These are phyloP conservation scores for Fusarium beomiforme DNA, from an alignment of 2,329 filamentous ascomycete genomes.

Conservation along the genomic window DNA sequence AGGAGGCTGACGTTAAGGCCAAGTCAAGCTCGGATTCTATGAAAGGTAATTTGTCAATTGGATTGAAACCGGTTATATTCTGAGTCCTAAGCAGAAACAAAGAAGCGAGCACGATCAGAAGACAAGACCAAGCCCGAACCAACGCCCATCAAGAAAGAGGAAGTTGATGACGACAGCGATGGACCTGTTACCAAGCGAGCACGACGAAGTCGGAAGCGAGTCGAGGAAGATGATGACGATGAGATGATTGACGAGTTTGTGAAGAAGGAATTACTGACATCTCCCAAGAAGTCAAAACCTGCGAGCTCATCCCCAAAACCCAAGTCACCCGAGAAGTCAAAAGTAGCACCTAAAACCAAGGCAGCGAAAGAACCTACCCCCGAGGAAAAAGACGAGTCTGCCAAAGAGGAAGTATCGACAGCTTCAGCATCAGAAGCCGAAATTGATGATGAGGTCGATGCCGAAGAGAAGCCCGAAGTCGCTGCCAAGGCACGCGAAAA, in stretches of 20 bases:
- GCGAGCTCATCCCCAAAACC: conserved; percentile 38
- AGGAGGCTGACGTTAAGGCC: conserved; percentile 41
- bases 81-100: conserved; percentile 50
- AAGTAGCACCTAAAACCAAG: conserved; percentile 25
- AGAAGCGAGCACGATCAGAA: conserved; percentile 55
- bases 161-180: conserved; percentile 64
- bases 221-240: conserved; percentile 64
- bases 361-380: conserved; percentile 9
- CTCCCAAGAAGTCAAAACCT: conserved; percentile 32
- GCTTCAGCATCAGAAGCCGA: conserved; percentile 49
- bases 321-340: conserved; percentile 35
- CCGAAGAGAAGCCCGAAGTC: conserved; percentile 73
- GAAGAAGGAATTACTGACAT: conserved; percentile 24
- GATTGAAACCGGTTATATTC: not conserved
- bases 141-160: conserved; percentile 44
- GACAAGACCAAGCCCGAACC: conserved; percentile 30
- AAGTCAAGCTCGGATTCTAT: conserved; percentile 53
- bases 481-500: conserved; percentile 82
- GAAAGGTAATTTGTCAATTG: conserved; percentile 46
- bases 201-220: conserved; percentile 57
- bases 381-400: conserved; percentile 38
- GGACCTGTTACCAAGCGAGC: conserved; percentile 69
- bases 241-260: conserved; percentile 51
- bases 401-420: conserved; percentile 44
- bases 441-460: conserved; percentile 59